These are phyloP conservation scores for Flaveria trinervia DNA, from an alignment of 129 eudicot genomes.

Conservation along the genomic window DNA sequence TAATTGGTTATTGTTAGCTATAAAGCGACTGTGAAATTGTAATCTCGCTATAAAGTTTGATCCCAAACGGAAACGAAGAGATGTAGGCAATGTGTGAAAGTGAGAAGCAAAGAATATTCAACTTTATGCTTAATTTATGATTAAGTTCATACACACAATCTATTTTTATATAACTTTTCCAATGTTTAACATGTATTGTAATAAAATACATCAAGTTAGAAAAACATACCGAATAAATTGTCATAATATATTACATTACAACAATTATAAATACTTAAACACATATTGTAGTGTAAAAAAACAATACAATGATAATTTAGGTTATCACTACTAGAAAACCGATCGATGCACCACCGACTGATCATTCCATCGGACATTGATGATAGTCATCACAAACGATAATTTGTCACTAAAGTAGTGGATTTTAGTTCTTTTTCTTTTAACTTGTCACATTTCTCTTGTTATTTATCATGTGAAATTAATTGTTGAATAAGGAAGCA, in stretches of 20 bases:
- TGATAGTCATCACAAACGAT: too few species aligned
- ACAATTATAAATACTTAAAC: too few species aligned
- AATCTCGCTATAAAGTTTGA: slow-evolving; percentile 30
- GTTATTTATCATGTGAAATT: too few species aligned
- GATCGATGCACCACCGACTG: too few species aligned
- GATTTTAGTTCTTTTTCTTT: too few species aligned
- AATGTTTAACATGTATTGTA: background rate
- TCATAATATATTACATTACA: background rate
- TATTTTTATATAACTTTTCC: background rate
- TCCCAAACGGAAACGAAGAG: slow-evolving; percentile 25
- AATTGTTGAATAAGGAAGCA: background rate
- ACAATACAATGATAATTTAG: too few species aligned
- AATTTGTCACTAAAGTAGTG: too few species aligned
- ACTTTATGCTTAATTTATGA: slow-evolving; percentile 18
- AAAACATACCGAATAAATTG: background rate
- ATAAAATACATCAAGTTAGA: background rate
- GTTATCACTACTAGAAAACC: too few species aligned
- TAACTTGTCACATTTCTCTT: too few species aligned
- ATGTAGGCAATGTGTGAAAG: slow-evolving; percentile 29
- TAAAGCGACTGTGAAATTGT: slow-evolving; percentile 11
- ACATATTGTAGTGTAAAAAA: too few species aligned
- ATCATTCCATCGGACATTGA: too few species aligned
- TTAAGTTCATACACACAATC: background rate
- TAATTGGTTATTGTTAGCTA: background rate
- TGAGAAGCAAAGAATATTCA: slow-evolving; percentile 35